Evolutionary conservation across 306 rosid species (phyloP).

Genomic region (Quillaja saponaria): DNA sequence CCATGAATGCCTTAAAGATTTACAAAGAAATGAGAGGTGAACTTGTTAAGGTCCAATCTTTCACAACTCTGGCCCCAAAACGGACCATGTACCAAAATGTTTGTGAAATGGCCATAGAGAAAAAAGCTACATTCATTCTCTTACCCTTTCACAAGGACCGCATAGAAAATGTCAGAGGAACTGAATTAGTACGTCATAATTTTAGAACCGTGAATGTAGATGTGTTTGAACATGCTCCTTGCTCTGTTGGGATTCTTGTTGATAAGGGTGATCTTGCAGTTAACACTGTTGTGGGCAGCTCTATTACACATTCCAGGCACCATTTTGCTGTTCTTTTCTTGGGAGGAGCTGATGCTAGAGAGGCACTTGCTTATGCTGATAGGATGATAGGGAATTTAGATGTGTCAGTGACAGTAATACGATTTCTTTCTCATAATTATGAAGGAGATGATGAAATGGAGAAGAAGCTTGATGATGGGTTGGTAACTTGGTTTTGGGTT

Average conservation of each 20-base stretch:
- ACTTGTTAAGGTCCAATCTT: slow-evolving; percentile 37
- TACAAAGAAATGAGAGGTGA: slow-evolving; percentile 39
- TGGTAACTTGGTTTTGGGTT: slow-evolving; percentile 85
- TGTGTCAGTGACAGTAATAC: slow-evolving; percentile 46
- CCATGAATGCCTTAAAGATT: slow-evolving; percentile 36
- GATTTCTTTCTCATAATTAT: slow-evolving; percentile 51
- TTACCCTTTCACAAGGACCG: slow-evolving; percentile 43
- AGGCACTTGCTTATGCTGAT: slow-evolving; percentile 75
- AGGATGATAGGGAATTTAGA: slow-evolving; percentile 39
- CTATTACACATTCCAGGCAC: not conserved
- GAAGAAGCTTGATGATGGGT: slow-evolving; percentile 86
- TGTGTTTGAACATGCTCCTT: slow-evolving; percentile 64
- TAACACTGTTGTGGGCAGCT: not conserved
- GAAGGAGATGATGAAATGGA: slow-evolving; percentile 61
- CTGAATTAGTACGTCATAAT: not conserved
- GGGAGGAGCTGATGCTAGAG: slow-evolving; percentile 81
- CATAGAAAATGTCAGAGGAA: slow-evolving; percentile 5
- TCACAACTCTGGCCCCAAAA: slow-evolving; percentile 53
- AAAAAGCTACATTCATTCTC: slow-evolving; percentile 53
- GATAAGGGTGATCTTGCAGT: slow-evolving; percentile 42
- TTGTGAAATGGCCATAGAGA: slow-evolving; percentile 56
- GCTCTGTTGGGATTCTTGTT: slow-evolving; percentile 72
- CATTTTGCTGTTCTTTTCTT: slow-evolving; percentile 50
- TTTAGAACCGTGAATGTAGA: slow-evolving; percentile 31
- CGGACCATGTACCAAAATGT: slow-evolving; percentile 67